Conservation (phyloP, 257 asterid species). For the Orobanche coerulescens region DNA sequence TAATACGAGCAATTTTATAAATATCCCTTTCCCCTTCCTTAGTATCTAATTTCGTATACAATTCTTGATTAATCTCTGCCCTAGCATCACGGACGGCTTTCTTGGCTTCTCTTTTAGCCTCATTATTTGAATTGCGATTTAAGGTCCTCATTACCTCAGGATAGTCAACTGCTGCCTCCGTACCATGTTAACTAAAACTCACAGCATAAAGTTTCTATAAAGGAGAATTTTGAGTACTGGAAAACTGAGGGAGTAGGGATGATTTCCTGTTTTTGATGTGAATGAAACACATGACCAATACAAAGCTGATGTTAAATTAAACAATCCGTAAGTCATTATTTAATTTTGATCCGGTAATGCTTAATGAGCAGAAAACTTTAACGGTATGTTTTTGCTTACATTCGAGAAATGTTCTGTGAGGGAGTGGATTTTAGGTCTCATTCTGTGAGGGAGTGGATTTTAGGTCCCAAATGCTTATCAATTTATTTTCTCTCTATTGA, state of each 20-base stretch:
- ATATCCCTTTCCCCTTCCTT: no score
- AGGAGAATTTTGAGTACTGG: background rate
- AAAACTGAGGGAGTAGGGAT: conserved; percentile 11
- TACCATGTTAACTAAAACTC: background rate
- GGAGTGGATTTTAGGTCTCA: background rate
- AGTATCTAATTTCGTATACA: no score
- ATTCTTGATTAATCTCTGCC: no score
- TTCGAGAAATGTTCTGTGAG: conserved; percentile 8
- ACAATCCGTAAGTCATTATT: background rate
- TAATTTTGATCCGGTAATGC: conserved; percentile 6
- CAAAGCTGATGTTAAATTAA: background rate
- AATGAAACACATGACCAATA: conserved; percentile 7
- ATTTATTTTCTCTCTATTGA: conserved; percentile 17
- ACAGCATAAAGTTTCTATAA: background rate
- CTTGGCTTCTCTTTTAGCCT: no score
- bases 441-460: background rate
- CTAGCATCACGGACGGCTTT: no score
- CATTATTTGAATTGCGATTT: background rate
- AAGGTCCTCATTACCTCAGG: background rate
- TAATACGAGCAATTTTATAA: no score
- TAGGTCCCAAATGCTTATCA: background rate
- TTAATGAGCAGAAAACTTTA: background rate
- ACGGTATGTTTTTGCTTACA: background rate
- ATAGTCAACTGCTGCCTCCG: background rate
- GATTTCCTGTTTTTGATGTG: conserved; percentile 15